phyloP scores from a whole-genome alignment of 345 rosid species.

The Eucalyptus melliodora region DNA sequence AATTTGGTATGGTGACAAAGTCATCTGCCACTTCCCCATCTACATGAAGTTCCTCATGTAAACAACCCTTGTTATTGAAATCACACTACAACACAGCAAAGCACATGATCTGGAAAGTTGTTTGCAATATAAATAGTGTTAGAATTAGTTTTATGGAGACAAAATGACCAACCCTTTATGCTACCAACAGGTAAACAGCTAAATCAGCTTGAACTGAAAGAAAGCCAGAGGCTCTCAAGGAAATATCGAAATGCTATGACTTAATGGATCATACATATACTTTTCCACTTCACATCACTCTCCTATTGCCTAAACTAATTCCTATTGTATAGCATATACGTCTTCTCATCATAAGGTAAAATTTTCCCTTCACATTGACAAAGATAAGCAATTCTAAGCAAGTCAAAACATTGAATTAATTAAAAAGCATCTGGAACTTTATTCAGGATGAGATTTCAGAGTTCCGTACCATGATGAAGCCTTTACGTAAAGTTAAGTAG shows the following conservation, averaged over 20 bases:
- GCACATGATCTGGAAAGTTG: background rate
- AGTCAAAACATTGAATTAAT: background rate
- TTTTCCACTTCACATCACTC: background rate
- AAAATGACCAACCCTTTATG: background rate
- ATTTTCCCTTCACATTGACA: background rate
- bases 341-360: background rate
- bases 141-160: background rate
- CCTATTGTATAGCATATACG: background rate
- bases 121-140: background rate
- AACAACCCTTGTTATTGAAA: background rate
- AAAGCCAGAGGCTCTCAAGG: background rate
- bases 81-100: background rate
- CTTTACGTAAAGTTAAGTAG: conserved; percentile 80
- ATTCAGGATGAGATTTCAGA: background rate
- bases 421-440: background rate
- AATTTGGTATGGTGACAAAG: background rate
- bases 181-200: background rate
- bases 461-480: conserved; percentile 68
- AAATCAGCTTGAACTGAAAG: background rate
- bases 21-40: background rate
- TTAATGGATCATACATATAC: background rate
- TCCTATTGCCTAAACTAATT: background rate
- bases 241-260: background rate
- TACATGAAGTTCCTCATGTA: background rate
- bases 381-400: background rate